These are phyloP conservation scores for Eucalyptus erythrocorys DNA, from an alignment of 345 rosid species.

Conservation along the genomic window DNA sequence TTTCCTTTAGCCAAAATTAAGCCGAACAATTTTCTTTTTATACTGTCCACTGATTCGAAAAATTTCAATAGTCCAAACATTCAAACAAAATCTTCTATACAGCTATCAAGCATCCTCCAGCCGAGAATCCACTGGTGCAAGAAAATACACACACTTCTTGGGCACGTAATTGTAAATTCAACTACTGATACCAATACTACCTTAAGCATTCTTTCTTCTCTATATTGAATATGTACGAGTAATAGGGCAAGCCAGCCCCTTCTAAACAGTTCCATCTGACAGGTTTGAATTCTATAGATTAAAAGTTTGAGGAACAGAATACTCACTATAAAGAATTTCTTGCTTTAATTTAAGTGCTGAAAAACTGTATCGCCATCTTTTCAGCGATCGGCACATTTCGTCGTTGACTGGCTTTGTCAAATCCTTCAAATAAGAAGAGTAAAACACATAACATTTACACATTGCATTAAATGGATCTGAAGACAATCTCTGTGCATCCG, in stretches of 20 bases:
- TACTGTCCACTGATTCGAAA: neutral
- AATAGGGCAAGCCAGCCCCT: neutral
- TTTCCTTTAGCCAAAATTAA: neutral
- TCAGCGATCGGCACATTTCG: slow-evolving; percentile 66
- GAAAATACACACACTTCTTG: neutral
- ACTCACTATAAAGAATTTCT: slow-evolving; percentile 89
- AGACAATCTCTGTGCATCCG: neutral
- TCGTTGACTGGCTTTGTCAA: slow-evolving; percentile 75
- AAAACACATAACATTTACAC: neutral
- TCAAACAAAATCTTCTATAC: neutral
- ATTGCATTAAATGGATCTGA: neutral
- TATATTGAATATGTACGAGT: neutral
- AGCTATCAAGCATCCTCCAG: neutral
- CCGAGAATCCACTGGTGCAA: neutral
- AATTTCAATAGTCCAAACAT: neutral
- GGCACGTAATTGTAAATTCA: neutral
- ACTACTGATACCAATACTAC: neutral
- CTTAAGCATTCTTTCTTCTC: neutral
- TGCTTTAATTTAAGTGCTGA: slow-evolving; percentile 86
- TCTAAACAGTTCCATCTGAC: neutral
- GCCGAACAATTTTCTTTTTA: neutral
- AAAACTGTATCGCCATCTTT: slow-evolving; percentile 73
- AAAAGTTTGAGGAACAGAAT: neutral
- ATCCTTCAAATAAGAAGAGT: slow-evolving; percentile 40
- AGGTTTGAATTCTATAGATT: neutral